A percentile compares a stretch with the other conserved stretches of the same genome.
Conservation (phyloP, 2,329 filamentous ascomycete genomes). For the Colletotrichum nymphaeae region DNA sequence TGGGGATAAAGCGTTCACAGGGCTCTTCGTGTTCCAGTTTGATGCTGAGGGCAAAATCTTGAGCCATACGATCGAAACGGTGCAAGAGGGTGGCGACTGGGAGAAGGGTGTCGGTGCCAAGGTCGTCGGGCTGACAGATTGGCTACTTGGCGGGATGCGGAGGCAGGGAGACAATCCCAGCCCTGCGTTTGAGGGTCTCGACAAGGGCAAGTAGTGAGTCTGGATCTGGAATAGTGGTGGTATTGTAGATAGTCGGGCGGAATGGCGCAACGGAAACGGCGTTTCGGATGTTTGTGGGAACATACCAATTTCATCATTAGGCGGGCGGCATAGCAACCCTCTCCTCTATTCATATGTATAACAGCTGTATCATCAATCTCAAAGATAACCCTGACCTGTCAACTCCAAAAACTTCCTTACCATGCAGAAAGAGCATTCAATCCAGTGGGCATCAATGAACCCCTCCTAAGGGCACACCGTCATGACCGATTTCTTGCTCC, state of each 20-base stretch:
- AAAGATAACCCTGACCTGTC: neutral
- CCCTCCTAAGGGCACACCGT: neutral
- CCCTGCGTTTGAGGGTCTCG: constrained; percentile 37
- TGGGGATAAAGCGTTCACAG: constrained; percentile 83
- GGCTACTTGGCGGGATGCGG: constrained; percentile 84
- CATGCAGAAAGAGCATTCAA: neutral
- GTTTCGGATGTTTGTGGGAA: constrained; percentile 10
- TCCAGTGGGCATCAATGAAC: neutral
- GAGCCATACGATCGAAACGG: constrained; percentile 94
- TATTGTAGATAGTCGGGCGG: neutral
- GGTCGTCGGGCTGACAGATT: constrained; percentile 93
- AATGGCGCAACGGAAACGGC: constrained; percentile 24
- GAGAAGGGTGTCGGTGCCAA: constrained; percentile 83
- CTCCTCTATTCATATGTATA: constrained; percentile 26
- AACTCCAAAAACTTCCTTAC: neutral
- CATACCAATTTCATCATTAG: constrained; percentile 29
- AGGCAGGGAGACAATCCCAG: constrained; percentile 43
- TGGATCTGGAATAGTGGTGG: neutral
- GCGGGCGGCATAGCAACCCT: constrained; percentile 25
- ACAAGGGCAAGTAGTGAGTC: neutral
- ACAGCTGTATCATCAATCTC: constrained; percentile 17
- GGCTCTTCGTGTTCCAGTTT: constrained; percentile 96
- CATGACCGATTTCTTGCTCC: neutral
- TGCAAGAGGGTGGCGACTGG: constrained; percentile 84
- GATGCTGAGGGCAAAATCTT: constrained; percentile 86